phyloP scores from a whole-genome alignment of 495 filamentous ascomycete species.

The Neurospora sp. region DNA sequence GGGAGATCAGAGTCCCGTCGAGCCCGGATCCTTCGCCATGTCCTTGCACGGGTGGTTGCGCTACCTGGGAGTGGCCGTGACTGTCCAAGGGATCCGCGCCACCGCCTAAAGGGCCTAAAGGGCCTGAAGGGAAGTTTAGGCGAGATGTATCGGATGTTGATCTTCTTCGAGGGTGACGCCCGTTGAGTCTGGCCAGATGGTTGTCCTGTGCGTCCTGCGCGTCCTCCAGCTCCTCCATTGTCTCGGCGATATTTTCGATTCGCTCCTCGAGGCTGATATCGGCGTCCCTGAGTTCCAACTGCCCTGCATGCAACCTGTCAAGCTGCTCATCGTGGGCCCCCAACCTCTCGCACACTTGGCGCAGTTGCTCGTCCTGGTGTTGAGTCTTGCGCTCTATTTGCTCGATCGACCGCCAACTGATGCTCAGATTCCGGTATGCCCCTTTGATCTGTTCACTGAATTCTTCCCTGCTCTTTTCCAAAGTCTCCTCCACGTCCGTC shows the following conservation, averaged over 20 bases:
- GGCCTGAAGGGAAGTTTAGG: conserved; percentile 15
- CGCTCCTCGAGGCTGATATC: conserved; percentile 42
- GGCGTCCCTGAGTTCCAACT: conserved; percentile 41
- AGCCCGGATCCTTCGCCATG: conserved; percentile 7
- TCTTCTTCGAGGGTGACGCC: conserved; percentile 15
- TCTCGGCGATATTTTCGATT: conserved; percentile 38
- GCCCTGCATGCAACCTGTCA: conserved; percentile 29
- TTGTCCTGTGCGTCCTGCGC: not conserved
- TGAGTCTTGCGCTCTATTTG: conserved; percentile 30
- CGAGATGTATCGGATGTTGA: conserved; percentile 25
- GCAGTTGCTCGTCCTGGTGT: conserved; percentile 35
- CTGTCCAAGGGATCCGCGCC: conserved; percentile 14
- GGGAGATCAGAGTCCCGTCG: conserved; percentile 9
- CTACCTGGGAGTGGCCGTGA: conserved; percentile 12
- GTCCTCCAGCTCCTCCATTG: conserved; percentile 14
- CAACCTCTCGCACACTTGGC: conserved; percentile 34
- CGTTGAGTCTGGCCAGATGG: conserved; percentile 2
- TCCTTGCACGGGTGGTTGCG: conserved; percentile 7
- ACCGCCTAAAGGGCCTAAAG: conserved; percentile 24
- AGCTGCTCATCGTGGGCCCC: conserved; percentile 30
- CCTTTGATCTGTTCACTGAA: conserved; percentile 38
- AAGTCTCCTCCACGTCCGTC: conserved; percentile 38
- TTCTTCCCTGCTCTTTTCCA: conserved; percentile 41
- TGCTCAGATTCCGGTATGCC: conserved; percentile 39
- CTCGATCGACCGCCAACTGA: conserved; percentile 40